Base-by-base conservation (phyloP, 208 protist species). In the Zelonia costaricensis region DNA sequence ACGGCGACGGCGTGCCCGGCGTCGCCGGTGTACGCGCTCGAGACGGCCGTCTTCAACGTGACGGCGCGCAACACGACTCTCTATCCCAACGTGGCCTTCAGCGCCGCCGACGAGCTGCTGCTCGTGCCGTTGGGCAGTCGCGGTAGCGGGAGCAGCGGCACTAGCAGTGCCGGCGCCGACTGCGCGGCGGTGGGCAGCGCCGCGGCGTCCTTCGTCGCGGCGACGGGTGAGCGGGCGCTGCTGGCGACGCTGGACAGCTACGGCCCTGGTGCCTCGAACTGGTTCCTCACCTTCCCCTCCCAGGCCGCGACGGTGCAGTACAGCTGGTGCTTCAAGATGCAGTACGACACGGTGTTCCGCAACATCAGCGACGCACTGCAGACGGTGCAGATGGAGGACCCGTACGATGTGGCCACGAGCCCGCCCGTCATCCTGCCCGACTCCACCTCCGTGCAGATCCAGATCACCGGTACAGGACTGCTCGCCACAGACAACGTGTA, bases 11-110 rank as follows among this genome's bases (percentile, higher is more conserved):
- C 59, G 36, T 85, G 72, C 40, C 71, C 72, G n/a, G 47, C 68
- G 3, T 59, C 62, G 55, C 27, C 54, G 27, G 63, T 51, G 62
- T 91, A 64, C 69, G 78, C 69, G 2, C 59, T 86, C 38, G 80
- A 93, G 70, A 91, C 80, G 16, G 62, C 83, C 16, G 74, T 65
- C 18, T 84, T 84, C 62, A 92, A 80, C 38, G 62, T 93, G 27
- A 84, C 79, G 3, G 65, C 78, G 20, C 18, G 27, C 10, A 39
- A 80, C 43, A 22, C 46, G 3, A 43, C 35, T 9, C 56, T 63
- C 10, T 88, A 92, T 62, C 81, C 85, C 8, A 71, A 83, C 57
- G 62, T 82, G 3, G 45, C 45, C 35, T 96, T 96, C 68, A 70
- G 54, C 12, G 47, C 44, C 0, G 28, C 27, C 2, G 89, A 95